A percentile compares a stretch with the other conserved stretches of the same genome.
These are phyloP conservation scores for Achaetomium macrosporum DNA, from an alignment of 2,329 filamentous ascomycete genomes.

Conservation along the genomic window DNA sequence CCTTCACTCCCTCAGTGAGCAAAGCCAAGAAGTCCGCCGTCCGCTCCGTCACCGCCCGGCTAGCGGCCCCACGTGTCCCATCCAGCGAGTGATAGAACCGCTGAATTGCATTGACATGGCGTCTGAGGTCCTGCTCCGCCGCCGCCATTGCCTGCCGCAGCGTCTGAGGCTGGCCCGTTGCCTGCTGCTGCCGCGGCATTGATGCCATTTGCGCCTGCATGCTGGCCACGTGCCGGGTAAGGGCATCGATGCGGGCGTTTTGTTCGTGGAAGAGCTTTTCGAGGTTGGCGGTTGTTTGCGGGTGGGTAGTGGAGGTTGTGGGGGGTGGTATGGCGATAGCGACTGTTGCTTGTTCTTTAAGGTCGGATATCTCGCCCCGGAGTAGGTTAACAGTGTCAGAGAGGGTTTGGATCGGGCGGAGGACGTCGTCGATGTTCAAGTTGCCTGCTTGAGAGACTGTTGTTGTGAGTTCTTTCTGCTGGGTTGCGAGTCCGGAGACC, in stretches of 20 bases:
- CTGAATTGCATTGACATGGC: slow-evolving; percentile 12
- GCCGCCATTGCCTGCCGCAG: slow-evolving; percentile 17
- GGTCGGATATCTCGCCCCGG: slow-evolving; percentile 9
- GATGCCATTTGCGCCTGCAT: slow-evolving; percentile 4
- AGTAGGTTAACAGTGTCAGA: slow-evolving; percentile 2
- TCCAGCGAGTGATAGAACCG: slow-evolving; percentile 13
- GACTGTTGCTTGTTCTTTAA: slow-evolving; percentile 3
- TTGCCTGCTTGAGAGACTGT: background rate
- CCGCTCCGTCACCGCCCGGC: slow-evolving; percentile 9
- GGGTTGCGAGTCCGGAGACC: background rate
- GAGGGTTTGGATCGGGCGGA: slow-evolving; percentile 11
- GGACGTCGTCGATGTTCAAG: slow-evolving; percentile 1
- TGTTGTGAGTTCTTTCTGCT: slow-evolving; percentile 3
- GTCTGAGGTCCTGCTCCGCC: slow-evolving; percentile 17
- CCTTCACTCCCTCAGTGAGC: slow-evolving; percentile 3
- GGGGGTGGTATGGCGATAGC: background rate
- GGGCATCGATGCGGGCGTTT: slow-evolving; percentile 10
- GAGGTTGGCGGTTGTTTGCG: background rate
- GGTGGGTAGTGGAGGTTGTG: too few relatives aligned
- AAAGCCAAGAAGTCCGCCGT: slow-evolving; percentile 14
- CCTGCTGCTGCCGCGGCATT: background rate
- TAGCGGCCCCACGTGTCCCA: background rate
- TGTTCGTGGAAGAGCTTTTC: slow-evolving; percentile 14
- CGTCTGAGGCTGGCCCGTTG: slow-evolving; percentile 3
- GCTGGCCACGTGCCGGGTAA: slow-evolving; percentile 6